These are phyloP conservation scores for Oemleria cerasiformis DNA, from an alignment of 306 rosid species.

Conservation along the genomic window DNA sequence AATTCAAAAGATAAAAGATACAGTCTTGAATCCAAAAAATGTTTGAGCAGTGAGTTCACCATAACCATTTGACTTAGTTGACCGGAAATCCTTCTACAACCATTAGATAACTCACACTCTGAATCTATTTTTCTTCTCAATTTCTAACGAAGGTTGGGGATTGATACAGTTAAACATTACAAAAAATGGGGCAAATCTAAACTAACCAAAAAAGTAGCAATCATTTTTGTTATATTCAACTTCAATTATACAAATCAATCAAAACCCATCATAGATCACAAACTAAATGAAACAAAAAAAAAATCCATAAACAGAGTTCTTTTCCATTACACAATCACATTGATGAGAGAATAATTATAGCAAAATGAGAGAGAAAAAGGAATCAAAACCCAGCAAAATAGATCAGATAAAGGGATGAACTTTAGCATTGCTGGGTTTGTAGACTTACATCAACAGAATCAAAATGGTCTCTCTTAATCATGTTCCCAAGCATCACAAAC, in stretches of 20 bases:
- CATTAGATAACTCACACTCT: neutral
- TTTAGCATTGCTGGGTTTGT: neutral
- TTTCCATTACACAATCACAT: neutral
- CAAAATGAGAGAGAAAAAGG: neutral
- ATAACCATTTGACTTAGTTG: neutral
- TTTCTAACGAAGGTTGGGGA: conserved; percentile 3
- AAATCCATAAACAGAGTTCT: neutral
- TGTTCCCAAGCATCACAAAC: conserved; percentile 96
- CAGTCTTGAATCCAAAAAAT: neutral
- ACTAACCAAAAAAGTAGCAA: neutral
- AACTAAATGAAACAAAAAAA: conserved; percentile 6
- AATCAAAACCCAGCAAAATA: neutral
- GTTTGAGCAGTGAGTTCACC: neutral
- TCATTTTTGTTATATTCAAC: neutral
- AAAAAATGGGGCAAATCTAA: conserved; percentile 4
- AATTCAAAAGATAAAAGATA: neutral
- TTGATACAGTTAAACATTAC: neutral
- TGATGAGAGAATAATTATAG: neutral
- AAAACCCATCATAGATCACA: conserved; percentile 14
- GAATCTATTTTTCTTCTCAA: neutral
- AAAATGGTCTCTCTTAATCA: conserved; percentile 98
- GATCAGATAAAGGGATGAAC: neutral
- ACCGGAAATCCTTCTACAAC: neutral
- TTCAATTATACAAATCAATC: conserved; percentile 8
- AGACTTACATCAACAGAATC: conserved; percentile 67